Percentiles rank a stretch among this genome's conserved stretches.
phyloP scores from a whole-genome alignment of 2,329 filamentous ascomycete genomes.

The Penicillium sp. region DNA sequence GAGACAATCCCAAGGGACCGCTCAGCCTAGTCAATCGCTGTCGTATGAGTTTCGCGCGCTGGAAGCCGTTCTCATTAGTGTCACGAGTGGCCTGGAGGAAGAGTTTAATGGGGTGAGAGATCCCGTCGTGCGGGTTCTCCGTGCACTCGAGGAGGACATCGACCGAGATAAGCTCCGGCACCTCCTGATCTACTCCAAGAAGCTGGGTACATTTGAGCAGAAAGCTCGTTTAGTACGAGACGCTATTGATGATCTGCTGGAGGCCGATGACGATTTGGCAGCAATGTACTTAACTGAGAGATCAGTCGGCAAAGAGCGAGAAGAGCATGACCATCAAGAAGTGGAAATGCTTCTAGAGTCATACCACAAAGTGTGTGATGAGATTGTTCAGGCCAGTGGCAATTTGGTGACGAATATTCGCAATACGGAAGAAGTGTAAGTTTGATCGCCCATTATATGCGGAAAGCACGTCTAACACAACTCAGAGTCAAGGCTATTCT shows the following conservation, averaged over 20 bases:
- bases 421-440: conserved; percentile 97
- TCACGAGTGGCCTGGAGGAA: conserved; percentile 84
- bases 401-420: conserved; percentile 92
- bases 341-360: conserved; percentile 96
- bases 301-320: conserved; percentile 66
- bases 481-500: conserved; percentile 87
- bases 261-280: conserved; percentile 91
- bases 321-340: conserved; percentile 87
- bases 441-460: conserved; percentile 9
- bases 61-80: conserved; percentile 90
- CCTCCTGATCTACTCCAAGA: conserved; percentile 90
- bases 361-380: conserved; percentile 96
- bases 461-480: conserved; percentile 16
- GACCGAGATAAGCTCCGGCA: conserved; percentile 89
- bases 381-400: conserved; percentile 92
- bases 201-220: conserved; percentile 94
- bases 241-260: conserved; percentile 89
- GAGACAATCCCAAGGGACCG: conserved; percentile 53
- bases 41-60: conserved; percentile 96
- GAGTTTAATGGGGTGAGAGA: conserved; percentile 94
- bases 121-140: conserved; percentile 82
- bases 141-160: conserved; percentile 93
- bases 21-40: conserved; percentile 53
- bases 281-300: conserved; percentile 96
- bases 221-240: conserved; percentile 92